A percentile compares a stretch with the other conserved stretches of the same genome.
Evolutionary conservation across 768 basidiomycete genomes (phyloP).

Genomic region (Mrakia blollopis): DNA sequence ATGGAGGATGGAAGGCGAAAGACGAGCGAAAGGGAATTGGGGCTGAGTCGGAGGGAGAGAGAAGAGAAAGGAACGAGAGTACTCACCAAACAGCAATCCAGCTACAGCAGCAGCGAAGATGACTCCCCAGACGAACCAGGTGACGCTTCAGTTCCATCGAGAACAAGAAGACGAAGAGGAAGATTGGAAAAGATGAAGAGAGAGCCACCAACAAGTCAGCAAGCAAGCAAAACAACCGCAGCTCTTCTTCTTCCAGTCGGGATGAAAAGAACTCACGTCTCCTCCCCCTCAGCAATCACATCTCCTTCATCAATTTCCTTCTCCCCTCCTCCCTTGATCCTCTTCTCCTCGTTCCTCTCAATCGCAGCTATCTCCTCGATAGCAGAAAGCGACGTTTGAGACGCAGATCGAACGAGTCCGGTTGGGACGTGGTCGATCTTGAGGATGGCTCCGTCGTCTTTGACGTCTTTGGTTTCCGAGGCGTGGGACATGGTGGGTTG

Average conservation of each 20-base stretch:
- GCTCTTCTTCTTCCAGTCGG: background rate
- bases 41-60: background rate
- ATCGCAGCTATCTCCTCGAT: slow-evolving; percentile 7
- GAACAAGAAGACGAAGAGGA: background rate
- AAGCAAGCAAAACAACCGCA: background rate
- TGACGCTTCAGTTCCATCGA: slow-evolving; percentile 45
- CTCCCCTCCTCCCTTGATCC: background rate
- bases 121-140: slow-evolving; percentile 72
- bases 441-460: background rate
- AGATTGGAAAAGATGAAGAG: background rate
- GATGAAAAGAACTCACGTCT: slow-evolving; percentile 35
- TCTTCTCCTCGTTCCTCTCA: background rate
- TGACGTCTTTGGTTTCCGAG: background rate
- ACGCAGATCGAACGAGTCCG: background rate
- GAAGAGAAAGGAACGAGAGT: background rate
- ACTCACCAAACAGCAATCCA: slow-evolving; percentile 56
- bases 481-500: background rate
- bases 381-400: background rate
- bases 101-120: slow-evolving; percentile 68
- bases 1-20: background rate
- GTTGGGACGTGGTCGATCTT: background rate
- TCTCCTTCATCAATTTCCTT: slow-evolving; percentile 34
- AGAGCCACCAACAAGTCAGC: background rate
- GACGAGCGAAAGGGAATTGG: too few species aligned
- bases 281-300: slow-evolving; percentile 42